Evolutionary conservation across 2,329 filamentous ascomycete species (phyloP), one percentile per base, ranked within the genome.

Genomic region (Pseudogymnoascus sp.): DNA sequence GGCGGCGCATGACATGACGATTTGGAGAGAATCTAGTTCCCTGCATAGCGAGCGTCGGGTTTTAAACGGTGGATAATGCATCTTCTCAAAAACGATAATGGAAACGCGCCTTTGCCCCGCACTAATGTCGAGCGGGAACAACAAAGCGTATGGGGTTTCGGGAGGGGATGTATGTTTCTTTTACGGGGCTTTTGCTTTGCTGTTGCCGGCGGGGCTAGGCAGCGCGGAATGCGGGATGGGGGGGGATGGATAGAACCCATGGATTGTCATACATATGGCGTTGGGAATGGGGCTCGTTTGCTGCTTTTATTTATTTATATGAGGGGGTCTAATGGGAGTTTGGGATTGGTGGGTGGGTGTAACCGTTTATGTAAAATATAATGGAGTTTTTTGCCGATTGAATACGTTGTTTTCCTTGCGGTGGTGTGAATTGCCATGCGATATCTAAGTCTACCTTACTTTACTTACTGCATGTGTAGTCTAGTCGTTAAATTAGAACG

Each of bases 281-380:
- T 57, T 57, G 51, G 51, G 51, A 57, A 28, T 11, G 51, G 51
- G 51, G 16, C 51, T 34, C 51, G 34, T 57, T 43, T 43, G 34
- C 34, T 57, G 45, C 23, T 13, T 34, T 25, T 51, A 25, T 51
- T 48, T 54, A 54, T 57, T 57, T 57, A 57, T 57, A 57, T 57
- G 51, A 57, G 28, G 51, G 25, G 51, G 28, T 57, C 10, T 34
- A 57, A 34, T 34, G 51, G 51, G 51, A 57, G 51, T 57, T 57
- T 34, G 51, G 51, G 51, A 57, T 57, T 57, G 51, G 8, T 57
- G 28, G 51, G 28, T 57, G 51, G 51, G 51, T 57, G 51, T 57
- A 57, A 57, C 28, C 51, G 51, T 57, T 57, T 57, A 57, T 57
- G 51, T 57, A 57, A 34, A 57, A 57, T 57, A 57, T 57, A 57